Conservation (phyloP, 73 alveolate genomes). For the Paramecium caudatum region DNA sequence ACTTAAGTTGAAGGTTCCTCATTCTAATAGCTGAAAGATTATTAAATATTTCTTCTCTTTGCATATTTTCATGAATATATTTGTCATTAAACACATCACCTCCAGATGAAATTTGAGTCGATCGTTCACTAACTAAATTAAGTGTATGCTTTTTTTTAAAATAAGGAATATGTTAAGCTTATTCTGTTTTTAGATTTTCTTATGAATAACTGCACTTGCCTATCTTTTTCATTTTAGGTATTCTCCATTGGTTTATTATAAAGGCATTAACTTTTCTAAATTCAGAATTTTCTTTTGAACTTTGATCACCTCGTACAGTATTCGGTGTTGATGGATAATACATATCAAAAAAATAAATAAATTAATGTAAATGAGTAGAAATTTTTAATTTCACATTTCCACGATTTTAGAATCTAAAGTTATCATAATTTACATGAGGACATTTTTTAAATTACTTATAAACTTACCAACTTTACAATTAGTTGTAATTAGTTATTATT, state of each 20-base stretch:
- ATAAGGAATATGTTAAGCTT: no score
- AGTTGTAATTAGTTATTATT: not conserved
- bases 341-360: no score
- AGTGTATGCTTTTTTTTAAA: not conserved
- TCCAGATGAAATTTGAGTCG: slow-evolving; percentile 42
- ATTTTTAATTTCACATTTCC: no score
- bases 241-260: no score
- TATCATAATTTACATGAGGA: not conserved
- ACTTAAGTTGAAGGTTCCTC: not conserved
- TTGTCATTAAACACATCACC: slow-evolving; percentile 8
- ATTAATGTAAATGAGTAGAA: no score
- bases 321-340: no score
- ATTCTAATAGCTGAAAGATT: not conserved
- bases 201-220: slow-evolving; percentile 11
- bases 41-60: not conserved
- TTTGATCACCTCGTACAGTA: no score
- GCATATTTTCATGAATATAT: not conserved
- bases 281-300: no score
- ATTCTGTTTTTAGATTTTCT: not conserved
- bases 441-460: not conserved
- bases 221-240: no score
- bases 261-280: no score
- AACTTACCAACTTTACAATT: slow-evolving; percentile 3
- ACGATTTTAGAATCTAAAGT: not conserved
- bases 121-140: not conserved